Evolutionary conservation across 2,329 filamentous ascomycete species (phyloP).

Genomic region (Fusarium falciforme): DNA sequence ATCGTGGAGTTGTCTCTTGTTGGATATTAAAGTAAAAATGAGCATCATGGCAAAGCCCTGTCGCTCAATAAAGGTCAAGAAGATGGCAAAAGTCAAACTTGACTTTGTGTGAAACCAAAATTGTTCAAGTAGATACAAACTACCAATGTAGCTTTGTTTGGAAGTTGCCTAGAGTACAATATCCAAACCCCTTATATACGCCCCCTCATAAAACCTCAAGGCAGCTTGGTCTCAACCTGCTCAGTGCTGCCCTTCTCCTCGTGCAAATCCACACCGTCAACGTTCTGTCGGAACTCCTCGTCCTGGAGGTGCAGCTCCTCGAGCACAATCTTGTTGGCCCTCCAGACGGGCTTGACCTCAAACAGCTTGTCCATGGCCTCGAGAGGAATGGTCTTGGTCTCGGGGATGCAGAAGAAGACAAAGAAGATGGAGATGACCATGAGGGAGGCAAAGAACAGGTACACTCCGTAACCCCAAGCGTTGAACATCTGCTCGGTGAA

Average conservation of each 20-base stretch:
- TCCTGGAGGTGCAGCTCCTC: conserved; percentile 53
- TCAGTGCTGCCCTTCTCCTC: conserved; percentile 46
- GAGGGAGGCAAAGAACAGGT: conserved; percentile 75
- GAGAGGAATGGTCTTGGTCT: conserved; percentile 74
- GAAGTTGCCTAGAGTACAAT: not conserved
- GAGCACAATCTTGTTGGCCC: conserved; percentile 58
- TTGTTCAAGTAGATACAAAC: not conserved
- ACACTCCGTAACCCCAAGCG: conserved; percentile 71
- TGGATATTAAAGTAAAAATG: not conserved
- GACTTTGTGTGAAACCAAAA: not conserved
- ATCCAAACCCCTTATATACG: not conserved
- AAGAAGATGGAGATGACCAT: conserved; percentile 70
- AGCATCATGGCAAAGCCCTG: not conserved
- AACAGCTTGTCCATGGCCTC: conserved; percentile 75
- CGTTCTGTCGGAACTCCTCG: conserved; percentile 48
- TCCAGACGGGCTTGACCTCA: conserved; percentile 57
- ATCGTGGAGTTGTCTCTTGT: not conserved
- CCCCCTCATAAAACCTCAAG: not conserved
- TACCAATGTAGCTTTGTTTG: not conserved
- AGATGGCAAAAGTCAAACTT: not conserved
- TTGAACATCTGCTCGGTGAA: conserved; percentile 76
- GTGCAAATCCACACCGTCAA: conserved; percentile 39
- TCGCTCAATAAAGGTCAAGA: not conserved
- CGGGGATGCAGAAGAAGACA: conserved; percentile 71
- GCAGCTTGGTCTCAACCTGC: conserved; percentile 40